Evolutionary conservation across 768 basidiomycete species (phyloP), one percentile per base, ranked within the genome.

Genomic region (Coprinellus micaceus): DNA sequence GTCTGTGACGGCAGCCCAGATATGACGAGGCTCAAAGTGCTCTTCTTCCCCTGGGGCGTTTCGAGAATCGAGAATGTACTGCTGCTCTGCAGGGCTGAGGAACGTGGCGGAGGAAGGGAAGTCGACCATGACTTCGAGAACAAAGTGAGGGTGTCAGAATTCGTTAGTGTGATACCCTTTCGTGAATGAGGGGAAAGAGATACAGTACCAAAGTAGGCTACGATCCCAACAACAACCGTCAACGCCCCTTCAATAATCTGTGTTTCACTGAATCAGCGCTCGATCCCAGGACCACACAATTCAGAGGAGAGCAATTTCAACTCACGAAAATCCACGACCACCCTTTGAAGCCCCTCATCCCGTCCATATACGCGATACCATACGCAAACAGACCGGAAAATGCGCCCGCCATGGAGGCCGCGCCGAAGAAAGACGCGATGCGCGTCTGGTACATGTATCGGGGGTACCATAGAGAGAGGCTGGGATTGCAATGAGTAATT

Each of bases 291-390:
- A 1, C 2, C 10, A 47, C 17, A 26, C 7, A n/a, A n/a, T 9
- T 10, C 33, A 13, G 7, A 51, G 7, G 12, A 47, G 6, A 25
- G 19, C 2, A 30, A 52, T 2, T 13, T 7, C 28, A 11, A 66
- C 79, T 40, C 60, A 84, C 82, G 55, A 86, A 87, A 47, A 86
- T 85, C 85, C 85, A 86, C 0, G 80, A 81, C 85, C 85, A 87
- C 11, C 82, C 84, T 17, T 75, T 61, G 17, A 81, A 63, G 1
- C 80, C 77, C 2, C 62, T 68, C 0, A 66, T 67, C 0, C 80
- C 81, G 25, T 68, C 64, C 82, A 86, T 80, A 51, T 80, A 78
- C 37, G 75, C 72, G 26, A 85, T 81, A 0, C 65, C 82, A 64
- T 73, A 84, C 0, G 84, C 84, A 15, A 86, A 60, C 5, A 85